Evolutionary conservation across 352 stramenopile species (phyloP).

Genomic region (Aphanomyces cochlioides): DNA sequence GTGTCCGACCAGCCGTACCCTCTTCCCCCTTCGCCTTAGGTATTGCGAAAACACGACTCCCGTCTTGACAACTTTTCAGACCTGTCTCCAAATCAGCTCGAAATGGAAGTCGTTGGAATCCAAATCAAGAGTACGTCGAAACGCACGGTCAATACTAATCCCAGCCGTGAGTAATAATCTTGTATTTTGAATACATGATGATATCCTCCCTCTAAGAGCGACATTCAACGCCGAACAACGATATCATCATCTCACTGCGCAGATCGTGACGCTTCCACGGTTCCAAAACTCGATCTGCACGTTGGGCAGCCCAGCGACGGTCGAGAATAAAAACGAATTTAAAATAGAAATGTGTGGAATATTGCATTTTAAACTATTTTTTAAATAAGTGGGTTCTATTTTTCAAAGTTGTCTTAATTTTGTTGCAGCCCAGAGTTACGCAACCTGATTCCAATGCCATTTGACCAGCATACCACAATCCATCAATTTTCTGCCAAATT

Average conservation of each 20-base stretch:
- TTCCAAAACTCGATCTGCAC: not conserved
- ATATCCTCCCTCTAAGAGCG: not conserved
- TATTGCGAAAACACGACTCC: not conserved
- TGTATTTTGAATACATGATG: not conserved
- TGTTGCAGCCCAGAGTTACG: too few relatives aligned
- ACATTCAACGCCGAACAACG: too few relatives aligned
- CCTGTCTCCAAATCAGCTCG: not conserved
- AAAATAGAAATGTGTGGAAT: too few relatives aligned
- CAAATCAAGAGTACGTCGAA: not conserved
- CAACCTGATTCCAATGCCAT: too few relatives aligned
- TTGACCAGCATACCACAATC: too few relatives aligned
- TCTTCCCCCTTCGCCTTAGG: not conserved
- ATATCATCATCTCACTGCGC: not conserved
- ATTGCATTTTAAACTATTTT: too few relatives aligned
- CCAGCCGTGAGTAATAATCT: not conserved
- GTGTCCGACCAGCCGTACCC: not conserved
- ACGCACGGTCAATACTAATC: not conserved
- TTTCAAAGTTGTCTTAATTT: too few relatives aligned
- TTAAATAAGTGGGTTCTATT: too few relatives aligned
- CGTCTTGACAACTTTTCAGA: not conserved
- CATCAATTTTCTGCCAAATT: too few relatives aligned
- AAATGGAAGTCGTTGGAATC: slow-evolving; percentile 4
- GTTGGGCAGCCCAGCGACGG: not conserved
- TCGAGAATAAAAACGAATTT: too few relatives aligned
- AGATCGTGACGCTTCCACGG: not conserved